Evolutionary conservation across 768 basidiomycete genomes (phyloP).

Genomic region (Leucogyrophana mollusca): DNA sequence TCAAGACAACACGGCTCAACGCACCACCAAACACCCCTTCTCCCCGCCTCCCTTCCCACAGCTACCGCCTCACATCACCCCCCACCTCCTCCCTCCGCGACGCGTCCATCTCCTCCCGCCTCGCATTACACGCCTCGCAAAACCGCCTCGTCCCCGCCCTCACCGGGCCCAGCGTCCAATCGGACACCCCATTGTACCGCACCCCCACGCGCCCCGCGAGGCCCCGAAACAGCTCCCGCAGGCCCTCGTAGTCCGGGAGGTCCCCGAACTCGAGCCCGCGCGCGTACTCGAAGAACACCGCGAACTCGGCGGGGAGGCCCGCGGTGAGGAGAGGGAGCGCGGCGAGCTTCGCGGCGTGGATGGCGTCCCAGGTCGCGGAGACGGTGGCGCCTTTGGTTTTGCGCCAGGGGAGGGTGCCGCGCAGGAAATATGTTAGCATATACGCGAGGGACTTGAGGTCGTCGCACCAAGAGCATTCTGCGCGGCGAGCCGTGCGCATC

Average conservation of each 20-base stretch:
- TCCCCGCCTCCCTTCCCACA: too few species aligned
- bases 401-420: slow-evolving; percentile 77
- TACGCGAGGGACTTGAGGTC: slow-evolving; percentile 81
- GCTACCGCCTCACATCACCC: too few species aligned
- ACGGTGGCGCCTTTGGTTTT: slow-evolving; percentile 67
- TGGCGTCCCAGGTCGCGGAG: slow-evolving; percentile 73
- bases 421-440: slow-evolving; percentile 82
- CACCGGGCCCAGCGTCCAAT: slow-evolving; percentile 25
- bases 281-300: slow-evolving; percentile 74
- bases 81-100: too few species aligned
- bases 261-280: slow-evolving; percentile 85
- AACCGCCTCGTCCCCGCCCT: slow-evolving; percentile 28
- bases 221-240: slow-evolving; percentile 69
- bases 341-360: slow-evolving; percentile 69
- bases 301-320: slow-evolving; percentile 79
- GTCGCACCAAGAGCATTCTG: slow-evolving; percentile 75
- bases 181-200: slow-evolving; percentile 41
- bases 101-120: too few species aligned
- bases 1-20: too few species aligned
- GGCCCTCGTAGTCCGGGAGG: slow-evolving; percentile 84
- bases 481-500: too few species aligned
- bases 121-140: slow-evolving; percentile 32
- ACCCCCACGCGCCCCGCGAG: slow-evolving; percentile 54
- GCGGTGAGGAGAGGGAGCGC: slow-evolving; percentile 65
- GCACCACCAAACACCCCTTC: too few species aligned